Evolutionary conservation across 495 filamentous ascomycete genomes (phyloP).

Genomic region (Melanomma pulvis-pyrius): DNA sequence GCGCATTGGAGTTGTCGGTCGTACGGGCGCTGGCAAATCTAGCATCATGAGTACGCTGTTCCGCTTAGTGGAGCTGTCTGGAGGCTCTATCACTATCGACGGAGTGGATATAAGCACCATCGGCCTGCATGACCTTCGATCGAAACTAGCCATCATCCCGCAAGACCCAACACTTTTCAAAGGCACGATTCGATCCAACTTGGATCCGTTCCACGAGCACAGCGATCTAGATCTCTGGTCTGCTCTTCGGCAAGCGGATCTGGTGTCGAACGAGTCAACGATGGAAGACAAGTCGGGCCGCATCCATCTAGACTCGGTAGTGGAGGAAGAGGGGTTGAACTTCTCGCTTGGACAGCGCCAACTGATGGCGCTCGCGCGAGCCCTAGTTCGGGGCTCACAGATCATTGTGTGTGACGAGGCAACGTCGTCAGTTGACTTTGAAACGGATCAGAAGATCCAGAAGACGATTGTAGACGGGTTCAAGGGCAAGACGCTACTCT

Average conservation of each 20-base stretch:
- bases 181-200: conserved; percentile 85
- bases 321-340: conserved; percentile 95
- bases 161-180: conserved; percentile 95
- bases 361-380: conserved; percentile 90
- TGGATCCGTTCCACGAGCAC: conserved; percentile 91
- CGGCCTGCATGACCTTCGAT: conserved; percentile 83
- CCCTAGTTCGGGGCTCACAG: conserved; percentile 79
- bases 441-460: conserved; percentile 96
- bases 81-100: conserved; percentile 86
- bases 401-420: conserved; percentile 98
- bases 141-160: conserved; percentile 89
- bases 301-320: conserved; percentile 78
- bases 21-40: conserved; percentile 93
- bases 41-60: conserved; percentile 94
- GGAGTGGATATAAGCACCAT: conserved; percentile 84
- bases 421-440: conserved; percentile 89
- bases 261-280: conserved; percentile 60
- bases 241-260: conserved; percentile 78
- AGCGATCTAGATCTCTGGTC: conserved; percentile 85
- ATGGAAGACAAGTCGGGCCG: conserved; percentile 55
- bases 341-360: conserved; percentile 97
- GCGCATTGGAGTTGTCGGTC: conserved; percentile 89
- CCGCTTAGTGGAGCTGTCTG: conserved; percentile 81
- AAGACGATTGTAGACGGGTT: conserved; percentile 85
- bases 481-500: conserved; percentile 83